Evolutionary conservation across 495 filamentous ascomycete species (phyloP).

Genomic region (Penicillium silybi): DNA sequence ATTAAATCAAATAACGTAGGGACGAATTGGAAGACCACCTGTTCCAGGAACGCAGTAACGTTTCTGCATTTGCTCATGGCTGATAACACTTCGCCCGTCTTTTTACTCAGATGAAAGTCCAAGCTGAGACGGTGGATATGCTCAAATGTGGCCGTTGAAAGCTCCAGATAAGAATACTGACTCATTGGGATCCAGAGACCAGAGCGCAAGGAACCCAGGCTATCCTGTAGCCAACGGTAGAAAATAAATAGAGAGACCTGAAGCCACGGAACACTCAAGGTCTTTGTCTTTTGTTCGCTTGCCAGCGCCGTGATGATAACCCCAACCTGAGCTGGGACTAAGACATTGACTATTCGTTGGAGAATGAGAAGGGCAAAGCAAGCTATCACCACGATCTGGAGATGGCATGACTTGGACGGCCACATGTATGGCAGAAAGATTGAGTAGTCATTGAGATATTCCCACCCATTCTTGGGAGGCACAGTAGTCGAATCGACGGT

Average conservation of each 20-base stretch:
- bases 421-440: slow-evolving; percentile 94
- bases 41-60: slow-evolving; percentile 76
- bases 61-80: slow-evolving; percentile 79
- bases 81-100: slow-evolving; percentile 78
- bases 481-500: too few species aligned
- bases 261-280: too few species aligned
- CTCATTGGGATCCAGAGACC: slow-evolving; percentile 78
- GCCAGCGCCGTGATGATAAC: too few species aligned
- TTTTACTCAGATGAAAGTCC: slow-evolving; percentile 83
- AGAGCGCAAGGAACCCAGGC: slow-evolving; percentile 62
- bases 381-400: slow-evolving; percentile 72
- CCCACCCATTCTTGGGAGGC: not conserved
- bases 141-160: slow-evolving; percentile 81
- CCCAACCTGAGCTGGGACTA: slow-evolving; percentile 65
- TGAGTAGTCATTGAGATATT: slow-evolving; percentile 62
- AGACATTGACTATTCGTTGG: slow-evolving; percentile 75
- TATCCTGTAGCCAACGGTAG: slow-evolving; percentile 65
- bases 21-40: slow-evolving; percentile 74
- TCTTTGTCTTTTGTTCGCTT: too few species aligned
- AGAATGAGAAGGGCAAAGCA: slow-evolving; percentile 74
- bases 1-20: slow-evolving; percentile 81
- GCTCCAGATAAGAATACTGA: slow-evolving; percentile 70
- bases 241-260: too few species aligned
- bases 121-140: slow-evolving; percentile 80
- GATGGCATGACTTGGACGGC: slow-evolving; percentile 68